These are phyloP conservation scores for Polytolypa hystricis DNA, from an alignment of 2,329 filamentous ascomycete genomes.

Conservation along the genomic window DNA sequence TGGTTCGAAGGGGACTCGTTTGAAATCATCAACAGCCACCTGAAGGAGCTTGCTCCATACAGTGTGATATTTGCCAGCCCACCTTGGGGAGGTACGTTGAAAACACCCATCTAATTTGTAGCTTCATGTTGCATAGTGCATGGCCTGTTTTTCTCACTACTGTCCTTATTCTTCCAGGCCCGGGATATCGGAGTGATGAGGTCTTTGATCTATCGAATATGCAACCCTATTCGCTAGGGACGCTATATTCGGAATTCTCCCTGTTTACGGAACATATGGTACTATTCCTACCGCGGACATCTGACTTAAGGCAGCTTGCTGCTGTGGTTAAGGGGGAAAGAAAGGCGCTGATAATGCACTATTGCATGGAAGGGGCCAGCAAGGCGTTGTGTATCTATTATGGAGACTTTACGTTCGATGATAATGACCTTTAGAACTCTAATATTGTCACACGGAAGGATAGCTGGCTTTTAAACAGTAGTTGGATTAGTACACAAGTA, in stretches of 20 bases:
- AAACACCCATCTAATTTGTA: neutral
- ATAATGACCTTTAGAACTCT: too few relatives aligned
- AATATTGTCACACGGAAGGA: too few relatives aligned
- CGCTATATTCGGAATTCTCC: slow-evolving; percentile 53
- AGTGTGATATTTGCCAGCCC: slow-evolving; percentile 60
- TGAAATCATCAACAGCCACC: slow-evolving; percentile 47
- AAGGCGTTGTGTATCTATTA: slow-evolving; percentile 58
- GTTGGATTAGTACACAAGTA: too few relatives aligned
- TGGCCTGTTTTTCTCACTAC: neutral
- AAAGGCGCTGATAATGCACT: slow-evolving; percentile 71
- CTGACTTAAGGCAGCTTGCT: slow-evolving; percentile 69
- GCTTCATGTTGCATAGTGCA: neutral
- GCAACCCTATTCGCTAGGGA: slow-evolving; percentile 68
- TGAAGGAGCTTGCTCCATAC: slow-evolving; percentile 38
- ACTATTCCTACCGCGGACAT: slow-evolving; percentile 76
- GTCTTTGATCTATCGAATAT: slow-evolving; percentile 78
- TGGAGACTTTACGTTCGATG: slow-evolving; percentile 38
- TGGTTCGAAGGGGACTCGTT: slow-evolving; percentile 88
- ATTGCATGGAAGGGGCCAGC: slow-evolving; percentile 81
- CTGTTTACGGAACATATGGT: slow-evolving; percentile 45
- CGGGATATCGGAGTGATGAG: slow-evolving; percentile 50
- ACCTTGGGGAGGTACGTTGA: slow-evolving; percentile 56
- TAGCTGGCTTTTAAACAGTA: too few relatives aligned
- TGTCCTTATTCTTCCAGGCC: slow-evolving; percentile 34
- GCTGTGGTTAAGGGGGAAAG: slow-evolving; percentile 34